Conservation (phyloP, 1,284 basidiomycete genomes). For the Malassezia psittaci region DNA sequence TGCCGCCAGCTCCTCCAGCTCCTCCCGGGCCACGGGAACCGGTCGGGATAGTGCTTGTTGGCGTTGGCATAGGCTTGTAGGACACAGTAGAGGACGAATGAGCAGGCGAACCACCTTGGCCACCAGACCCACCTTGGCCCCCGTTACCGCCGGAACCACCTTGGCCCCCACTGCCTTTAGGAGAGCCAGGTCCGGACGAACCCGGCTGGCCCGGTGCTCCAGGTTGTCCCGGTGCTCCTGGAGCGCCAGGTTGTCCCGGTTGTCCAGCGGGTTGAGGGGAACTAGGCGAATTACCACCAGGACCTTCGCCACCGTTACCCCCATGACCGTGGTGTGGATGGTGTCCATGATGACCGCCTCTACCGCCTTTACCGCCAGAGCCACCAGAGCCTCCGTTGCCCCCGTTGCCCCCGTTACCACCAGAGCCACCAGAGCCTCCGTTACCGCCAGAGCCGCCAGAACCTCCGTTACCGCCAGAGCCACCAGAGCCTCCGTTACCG, state of each 20-base stretch:
- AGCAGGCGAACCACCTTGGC: not conserved
- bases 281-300: not conserved
- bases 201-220: not conserved
- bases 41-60: not conserved
- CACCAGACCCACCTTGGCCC: not conserved
- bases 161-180: not conserved
- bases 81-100: too few species aligned
- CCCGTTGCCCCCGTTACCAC: not conserved
- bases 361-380: too few species aligned
- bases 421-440: slow-evolving; percentile 8
- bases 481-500: slow-evolving; percentile 5
- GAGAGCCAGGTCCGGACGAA: not conserved
- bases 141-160: not conserved
- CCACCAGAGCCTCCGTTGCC: slow-evolving; percentile 2
- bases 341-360: slow-evolving; percentile 9
- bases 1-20: not conserved
- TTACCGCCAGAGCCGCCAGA: slow-evolving; percentile 7
- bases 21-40: not conserved
- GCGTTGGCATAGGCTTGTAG: too few species aligned
- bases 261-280: not conserved
- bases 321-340: slow-evolving; percentile 8
- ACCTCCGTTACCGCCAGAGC: not conserved
- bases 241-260: not conserved
- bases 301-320: slow-evolving; percentile 6
- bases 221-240: not conserved